Evolutionary conservation across 805 yeast species (phyloP).

Genomic region (Saccharomyces jurei): DNA sequence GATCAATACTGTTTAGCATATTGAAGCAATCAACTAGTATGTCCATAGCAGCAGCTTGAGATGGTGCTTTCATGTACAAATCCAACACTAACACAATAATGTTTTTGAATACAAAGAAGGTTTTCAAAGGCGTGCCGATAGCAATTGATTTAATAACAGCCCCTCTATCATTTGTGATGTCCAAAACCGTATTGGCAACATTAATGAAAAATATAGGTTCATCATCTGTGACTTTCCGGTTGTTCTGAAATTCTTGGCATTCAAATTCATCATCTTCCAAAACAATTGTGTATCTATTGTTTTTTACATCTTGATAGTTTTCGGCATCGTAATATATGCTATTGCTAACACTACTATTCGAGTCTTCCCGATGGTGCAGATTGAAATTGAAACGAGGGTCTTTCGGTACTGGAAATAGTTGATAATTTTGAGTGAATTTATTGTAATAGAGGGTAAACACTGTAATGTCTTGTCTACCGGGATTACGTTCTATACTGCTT

Average conservation of each 20-base stretch:
- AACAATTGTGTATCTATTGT: background rate
- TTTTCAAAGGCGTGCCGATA: slow-evolving; percentile 45
- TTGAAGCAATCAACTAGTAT: slow-evolving; percentile 18
- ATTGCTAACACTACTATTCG: background rate
- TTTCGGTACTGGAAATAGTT: slow-evolving; percentile 20
- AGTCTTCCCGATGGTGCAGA: background rate
- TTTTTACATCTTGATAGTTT: slow-evolving; percentile 6
- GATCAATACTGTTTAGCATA: slow-evolving; percentile 22
- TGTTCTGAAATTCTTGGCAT: slow-evolving; percentile 2
- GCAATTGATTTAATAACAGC: slow-evolving; percentile 52
- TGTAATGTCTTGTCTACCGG: slow-evolving; percentile 51
- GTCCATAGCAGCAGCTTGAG: slow-evolving; percentile 2
- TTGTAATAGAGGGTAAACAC: slow-evolving; percentile 43
- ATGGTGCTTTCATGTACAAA: slow-evolving; percentile 18
- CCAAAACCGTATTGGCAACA: slow-evolving; percentile 44
- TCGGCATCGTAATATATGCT: slow-evolving; percentile 5
- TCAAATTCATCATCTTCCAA: slow-evolving; percentile 3
- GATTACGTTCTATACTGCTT: slow-evolving; percentile 44
- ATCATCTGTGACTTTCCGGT: slow-evolving; percentile 5
- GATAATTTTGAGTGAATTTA: slow-evolving; percentile 10
- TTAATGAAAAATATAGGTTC: slow-evolving; percentile 48
- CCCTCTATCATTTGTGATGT: slow-evolving; percentile 43
- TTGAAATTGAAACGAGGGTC: background rate
- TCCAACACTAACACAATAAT: slow-evolving; percentile 45
- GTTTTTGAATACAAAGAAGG: slow-evolving; percentile 53